Base-by-base conservation (phyloP, 2,329 filamentous ascomycete genomes). In the Rosellinia necatrix region DNA sequence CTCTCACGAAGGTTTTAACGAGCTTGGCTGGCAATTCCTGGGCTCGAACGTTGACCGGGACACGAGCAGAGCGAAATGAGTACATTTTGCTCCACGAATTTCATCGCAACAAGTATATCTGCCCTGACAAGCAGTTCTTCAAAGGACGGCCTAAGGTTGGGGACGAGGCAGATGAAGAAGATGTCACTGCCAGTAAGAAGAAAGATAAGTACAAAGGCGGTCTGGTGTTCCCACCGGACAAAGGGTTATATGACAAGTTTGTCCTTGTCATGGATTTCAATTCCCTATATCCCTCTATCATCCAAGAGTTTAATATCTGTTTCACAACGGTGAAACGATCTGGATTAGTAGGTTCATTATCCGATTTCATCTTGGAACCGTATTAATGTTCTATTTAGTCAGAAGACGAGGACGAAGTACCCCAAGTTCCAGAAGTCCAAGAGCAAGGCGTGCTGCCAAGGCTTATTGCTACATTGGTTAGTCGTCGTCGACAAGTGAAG, bases 181-280 rank as follows among this genome's bases (percentile, higher is more conserved):
- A 88, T 19, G 81, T 73, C 12, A 84, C 80, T 7, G 90, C 91
- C 61, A 84, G 83, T 57, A 99, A 97, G 77, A 99, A 97, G 81
- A 99, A 97, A 74, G 96, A 99, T 76, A 99, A 97, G 75, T 99
- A 89, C 80, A 97, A 99, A 78, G 94, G 94, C 71, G 94, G 96
- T 80, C 86, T 99, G 27, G 94, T 99, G 54, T 97, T 99, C 66
- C 94, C 99, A 72, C 94, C 94, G 4, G 92, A 97, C 72, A 97
- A 93, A 74, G 94, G 96, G 15, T 82, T 99, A 4, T 99, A 99
- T 70, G 94, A 99, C 81, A 96, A 96, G 75, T 97, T 96, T 73
- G 90, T 99, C 50, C 83, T 99, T 53, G 96, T 99, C 74, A 99
- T 99, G 96, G 94, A 99, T 79, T 99, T 99, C 80, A 99, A 99